These are phyloP conservation scores for Crotalaria pallida DNA, from an alignment of 306 rosid genomes.

Conservation along the genomic window DNA sequence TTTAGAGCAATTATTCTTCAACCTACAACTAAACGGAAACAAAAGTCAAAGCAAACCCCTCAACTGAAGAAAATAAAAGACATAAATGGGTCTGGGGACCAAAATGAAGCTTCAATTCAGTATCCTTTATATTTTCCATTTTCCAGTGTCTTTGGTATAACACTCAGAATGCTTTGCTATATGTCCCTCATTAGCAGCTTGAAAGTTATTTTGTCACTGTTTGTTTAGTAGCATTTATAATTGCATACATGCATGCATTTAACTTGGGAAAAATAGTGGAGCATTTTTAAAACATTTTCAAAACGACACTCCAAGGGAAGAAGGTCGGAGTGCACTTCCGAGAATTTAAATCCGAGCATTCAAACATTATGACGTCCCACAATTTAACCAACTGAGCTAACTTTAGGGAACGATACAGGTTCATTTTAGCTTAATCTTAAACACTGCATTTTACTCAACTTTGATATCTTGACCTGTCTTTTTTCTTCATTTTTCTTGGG, in stretches of 20 bases:
- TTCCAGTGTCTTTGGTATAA: background rate
- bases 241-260: slow-evolving; percentile 16
- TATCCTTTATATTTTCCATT: slow-evolving; percentile 56
- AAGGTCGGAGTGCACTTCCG: no score
- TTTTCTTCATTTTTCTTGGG: no score
- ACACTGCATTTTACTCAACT: background rate
- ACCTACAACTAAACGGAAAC: slow-evolving; percentile 43
- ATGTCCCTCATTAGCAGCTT: no score
- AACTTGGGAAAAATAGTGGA: background rate
- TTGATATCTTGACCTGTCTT: background rate
- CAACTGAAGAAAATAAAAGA: slow-evolving; percentile 56
- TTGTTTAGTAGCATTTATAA: background rate
- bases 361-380: no score
- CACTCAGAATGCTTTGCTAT: no score
- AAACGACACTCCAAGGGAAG: no score
- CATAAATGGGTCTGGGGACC: slow-evolving; percentile 39
- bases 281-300: slow-evolving; percentile 1
- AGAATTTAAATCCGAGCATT: no score
- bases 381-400: no score
- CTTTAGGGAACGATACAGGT: no score
- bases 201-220: background rate
- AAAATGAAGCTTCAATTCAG: slow-evolving; percentile 75
- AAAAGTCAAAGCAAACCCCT: slow-evolving; percentile 56
- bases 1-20: slow-evolving; percentile 55
- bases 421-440: background rate